Base-by-base conservation (phyloP, 768 basidiomycete genomes). In the Tulasnella sp. region DNA sequence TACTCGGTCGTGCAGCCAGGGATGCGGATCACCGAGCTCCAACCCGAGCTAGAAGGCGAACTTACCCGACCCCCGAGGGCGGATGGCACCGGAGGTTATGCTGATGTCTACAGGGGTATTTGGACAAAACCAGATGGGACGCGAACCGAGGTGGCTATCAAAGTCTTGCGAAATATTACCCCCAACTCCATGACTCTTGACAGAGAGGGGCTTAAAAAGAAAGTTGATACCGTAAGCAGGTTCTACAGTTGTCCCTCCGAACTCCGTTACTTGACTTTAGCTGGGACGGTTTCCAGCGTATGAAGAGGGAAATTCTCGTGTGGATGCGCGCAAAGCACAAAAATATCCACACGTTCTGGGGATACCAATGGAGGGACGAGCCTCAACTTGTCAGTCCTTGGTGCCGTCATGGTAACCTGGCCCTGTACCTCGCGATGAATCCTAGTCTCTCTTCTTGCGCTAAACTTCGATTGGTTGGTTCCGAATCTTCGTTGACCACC, bases 351-450 rank as follows among this genome's bases (percentile, higher is more conserved):
- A 37, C 72, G 20, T 73, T 73, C 72, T 28, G 20, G 20, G 72
- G 72, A 22, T 37, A 24, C 8, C 76, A 40, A 28, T 20, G 31
- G 34, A 37, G 31, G 28, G 78, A 48, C 41, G 64, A 72, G 50
- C 78, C 78, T 4, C 24, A 37, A 7, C 74, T 80, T 20, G 44
- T 80, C 79, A 74, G 41, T 50, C 79, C 72, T 11, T 80, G 79
- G 79, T 80, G 72, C 28, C 24, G 31, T n/a, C 22, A 74, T n/a
- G 79, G 79, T 0, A 80, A 80, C 72, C 40, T 80, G 40, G 37
- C 16, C 46, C 3, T 48, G 8, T 80, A 80, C n/a, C 72, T 80
- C 7, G 24, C 58, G 2, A 60, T 60, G n/a, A n/a, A 60, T 64
- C 31, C 20, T 37, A 11, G 14, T 72, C 18, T 76, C 22, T 37